phyloP scores from a whole-genome alignment of 2,329 filamentous ascomycete species.

The Aspergillus cejpii region DNA sequence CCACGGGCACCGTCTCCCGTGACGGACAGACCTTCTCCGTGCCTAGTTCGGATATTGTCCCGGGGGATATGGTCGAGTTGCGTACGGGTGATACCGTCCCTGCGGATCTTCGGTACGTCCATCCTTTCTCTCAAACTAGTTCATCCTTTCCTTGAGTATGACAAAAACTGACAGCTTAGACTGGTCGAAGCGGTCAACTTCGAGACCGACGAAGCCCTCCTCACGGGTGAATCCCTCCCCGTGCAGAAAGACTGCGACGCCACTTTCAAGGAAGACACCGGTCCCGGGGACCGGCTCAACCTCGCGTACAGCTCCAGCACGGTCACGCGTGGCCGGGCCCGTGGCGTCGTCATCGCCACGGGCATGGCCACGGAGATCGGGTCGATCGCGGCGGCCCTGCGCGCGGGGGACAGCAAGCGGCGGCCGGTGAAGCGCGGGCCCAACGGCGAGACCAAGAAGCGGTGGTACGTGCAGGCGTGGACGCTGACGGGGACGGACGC shows the following conservation, averaged over 20 bases:
- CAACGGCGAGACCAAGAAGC: slow-evolving; percentile 46
- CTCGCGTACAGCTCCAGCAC: slow-evolving; percentile 58
- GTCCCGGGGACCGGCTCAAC: slow-evolving; percentile 55
- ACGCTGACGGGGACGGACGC: slow-evolving; percentile 51
- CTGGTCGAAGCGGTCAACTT: slow-evolving; percentile 60
- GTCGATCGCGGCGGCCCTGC: slow-evolving; percentile 58
- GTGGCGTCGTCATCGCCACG: slow-evolving; percentile 54
- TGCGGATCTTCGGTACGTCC: slow-evolving; percentile 52
- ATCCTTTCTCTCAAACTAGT: slow-evolving; percentile 35
- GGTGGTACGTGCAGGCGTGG: slow-evolving; percentile 49
- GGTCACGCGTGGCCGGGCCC: slow-evolving; percentile 55
- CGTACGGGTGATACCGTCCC: slow-evolving; percentile 57
- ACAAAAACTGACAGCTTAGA: too few relatives aligned
- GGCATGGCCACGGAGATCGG: slow-evolving; percentile 59
- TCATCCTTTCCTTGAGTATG: too few relatives aligned
- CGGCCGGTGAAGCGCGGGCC: slow-evolving; percentile 49
- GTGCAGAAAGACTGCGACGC: slow-evolving; percentile 48
- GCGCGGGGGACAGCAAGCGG: slow-evolving; percentile 50
- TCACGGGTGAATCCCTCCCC: slow-evolving; percentile 57
- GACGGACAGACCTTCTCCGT: slow-evolving; percentile 51
- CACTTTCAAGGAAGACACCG: slow-evolving; percentile 46
- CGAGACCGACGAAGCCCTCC: slow-evolving; percentile 63
- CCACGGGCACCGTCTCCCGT: slow-evolving; percentile 52
- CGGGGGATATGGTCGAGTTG: slow-evolving; percentile 52
- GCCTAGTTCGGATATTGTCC: slow-evolving; percentile 54